Percentiles rank a stretch among this genome's conserved stretches.
phyloP scores from a whole-genome alignment of 148 eudicot genomes.

The Cornus florida region DNA sequence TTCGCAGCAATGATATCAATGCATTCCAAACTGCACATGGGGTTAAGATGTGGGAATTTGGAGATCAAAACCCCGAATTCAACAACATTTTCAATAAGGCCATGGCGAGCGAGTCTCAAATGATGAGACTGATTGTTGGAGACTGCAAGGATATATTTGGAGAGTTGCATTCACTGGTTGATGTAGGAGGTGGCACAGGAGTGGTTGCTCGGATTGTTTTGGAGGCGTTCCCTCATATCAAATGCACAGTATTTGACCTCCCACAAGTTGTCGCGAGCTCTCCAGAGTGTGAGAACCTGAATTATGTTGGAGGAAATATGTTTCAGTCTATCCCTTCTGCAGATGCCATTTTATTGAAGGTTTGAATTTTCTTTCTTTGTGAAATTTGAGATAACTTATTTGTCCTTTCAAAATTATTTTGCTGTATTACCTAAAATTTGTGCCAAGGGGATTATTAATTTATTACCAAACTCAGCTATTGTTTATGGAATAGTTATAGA shows the following conservation, averaged over 20 bases:
- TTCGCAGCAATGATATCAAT: neutral
- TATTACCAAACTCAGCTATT: no score
- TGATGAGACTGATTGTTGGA: conserved; percentile 2
- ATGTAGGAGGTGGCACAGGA: conserved; percentile 14
- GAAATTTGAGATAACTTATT: no score
- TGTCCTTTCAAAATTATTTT: no score
- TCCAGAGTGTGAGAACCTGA: conserved; percentile 1
- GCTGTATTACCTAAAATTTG: no score
- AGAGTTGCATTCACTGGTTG: conserved; percentile 1
- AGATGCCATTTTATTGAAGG: conserved; percentile 9
- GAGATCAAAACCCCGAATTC: neutral
- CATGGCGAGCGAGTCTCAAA: conserved; percentile 9
- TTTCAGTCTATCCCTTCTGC: conserved; percentile 12
- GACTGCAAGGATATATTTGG: conserved; percentile 4
- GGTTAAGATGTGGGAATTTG: conserved; percentile 1
- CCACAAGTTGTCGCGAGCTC: neutral
- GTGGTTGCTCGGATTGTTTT: neutral
- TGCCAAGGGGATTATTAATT: no score
- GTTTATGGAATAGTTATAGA: no score
- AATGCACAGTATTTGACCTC: conserved; percentile 13
- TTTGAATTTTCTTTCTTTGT: neutral
- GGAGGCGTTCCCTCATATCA: neutral
- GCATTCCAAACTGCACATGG: conserved; percentile 4
- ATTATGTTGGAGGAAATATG: conserved; percentile 7
- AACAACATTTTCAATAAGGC: neutral